Percentiles rank a stretch among this genome's conserved stretches.
phyloP scores from a whole-genome alignment of 1,284 basidiomycete species.

The Spongispora temasekensis region DNA sequence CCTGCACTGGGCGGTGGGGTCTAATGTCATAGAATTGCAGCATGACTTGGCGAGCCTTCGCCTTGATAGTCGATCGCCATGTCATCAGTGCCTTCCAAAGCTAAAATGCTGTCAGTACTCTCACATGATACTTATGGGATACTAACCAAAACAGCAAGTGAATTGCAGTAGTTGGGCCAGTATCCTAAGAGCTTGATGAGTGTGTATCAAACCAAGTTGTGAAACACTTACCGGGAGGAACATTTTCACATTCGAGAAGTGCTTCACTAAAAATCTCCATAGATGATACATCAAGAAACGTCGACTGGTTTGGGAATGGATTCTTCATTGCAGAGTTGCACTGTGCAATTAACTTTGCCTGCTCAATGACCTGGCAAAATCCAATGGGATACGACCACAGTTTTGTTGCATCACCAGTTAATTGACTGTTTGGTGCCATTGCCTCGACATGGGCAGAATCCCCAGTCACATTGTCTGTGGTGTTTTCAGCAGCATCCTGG shows the following conservation, averaged over 20 bases:
- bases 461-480: neutral
- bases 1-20: neutral
- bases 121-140: neutral
- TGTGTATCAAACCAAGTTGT: too few species aligned
- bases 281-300: neutral
- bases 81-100: neutral
- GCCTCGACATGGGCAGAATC: neutral
- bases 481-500: neutral
- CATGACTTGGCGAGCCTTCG: neutral
- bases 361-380: neutral
- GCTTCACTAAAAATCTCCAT: neutral
- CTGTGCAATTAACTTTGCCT: neutral
- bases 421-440: neutral
- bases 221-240: neutral
- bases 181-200: neutral
- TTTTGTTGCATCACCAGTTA: neutral
- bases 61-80: neutral
- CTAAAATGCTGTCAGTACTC: neutral
- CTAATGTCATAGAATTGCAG: neutral
- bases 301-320: neutral
- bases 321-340: neutral
- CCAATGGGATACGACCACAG: neutral
- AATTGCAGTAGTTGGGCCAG: neutral
- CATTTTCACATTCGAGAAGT: neutral
- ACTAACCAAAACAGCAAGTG: neutral